Percentiles rank a stretch among this genome's conserved stretches.
Evolutionary conservation across 306 rosid genomes (phyloP).

Genomic region (Cucumis melo): DNA sequence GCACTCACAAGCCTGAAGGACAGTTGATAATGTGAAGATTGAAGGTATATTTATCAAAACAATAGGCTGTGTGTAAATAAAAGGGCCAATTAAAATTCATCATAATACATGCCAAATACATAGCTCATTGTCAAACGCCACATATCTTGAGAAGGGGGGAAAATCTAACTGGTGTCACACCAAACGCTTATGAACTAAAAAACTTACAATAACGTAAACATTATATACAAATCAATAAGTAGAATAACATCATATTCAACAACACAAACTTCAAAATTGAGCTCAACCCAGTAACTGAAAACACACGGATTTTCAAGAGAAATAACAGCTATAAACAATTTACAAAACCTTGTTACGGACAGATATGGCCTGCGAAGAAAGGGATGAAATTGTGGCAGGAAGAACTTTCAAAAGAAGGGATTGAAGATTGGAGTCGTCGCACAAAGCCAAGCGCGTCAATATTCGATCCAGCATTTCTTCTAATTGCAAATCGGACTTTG

Average conservation of each 20-base stretch:
- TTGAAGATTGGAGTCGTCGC: slow-evolving; percentile 83
- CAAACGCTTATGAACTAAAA: neutral
- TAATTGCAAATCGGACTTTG: slow-evolving; percentile 45
- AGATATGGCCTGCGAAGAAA: slow-evolving; percentile 42
- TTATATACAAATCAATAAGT: neutral
- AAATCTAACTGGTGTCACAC: neutral
- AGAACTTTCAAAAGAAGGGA: slow-evolving; percentile 68
- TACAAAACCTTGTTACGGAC: slow-evolving; percentile 70
- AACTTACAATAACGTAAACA: neutral
- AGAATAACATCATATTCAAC: neutral
- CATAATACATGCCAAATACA: neutral
- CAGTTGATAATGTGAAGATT: neutral
- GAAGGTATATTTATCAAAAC: neutral
- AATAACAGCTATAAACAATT: neutral
- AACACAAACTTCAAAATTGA: neutral
- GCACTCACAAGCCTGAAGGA: neutral
- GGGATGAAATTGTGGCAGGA: slow-evolving; percentile 68
- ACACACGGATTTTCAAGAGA: neutral
- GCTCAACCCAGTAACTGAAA: neutral
- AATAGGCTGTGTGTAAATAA: neutral
- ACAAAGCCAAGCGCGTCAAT: slow-evolving; percentile 83
- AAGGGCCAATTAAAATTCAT: neutral
- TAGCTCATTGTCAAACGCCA: neutral
- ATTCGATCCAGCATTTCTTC: slow-evolving; percentile 82
- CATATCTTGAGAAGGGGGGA: neutral